A percentile compares a stretch with the other conserved stretches of the same genome.
These are phyloP conservation scores for Aspergillus unguis DNA, from an alignment of 2,329 filamentous ascomycete genomes.

Conservation along the genomic window DNA sequence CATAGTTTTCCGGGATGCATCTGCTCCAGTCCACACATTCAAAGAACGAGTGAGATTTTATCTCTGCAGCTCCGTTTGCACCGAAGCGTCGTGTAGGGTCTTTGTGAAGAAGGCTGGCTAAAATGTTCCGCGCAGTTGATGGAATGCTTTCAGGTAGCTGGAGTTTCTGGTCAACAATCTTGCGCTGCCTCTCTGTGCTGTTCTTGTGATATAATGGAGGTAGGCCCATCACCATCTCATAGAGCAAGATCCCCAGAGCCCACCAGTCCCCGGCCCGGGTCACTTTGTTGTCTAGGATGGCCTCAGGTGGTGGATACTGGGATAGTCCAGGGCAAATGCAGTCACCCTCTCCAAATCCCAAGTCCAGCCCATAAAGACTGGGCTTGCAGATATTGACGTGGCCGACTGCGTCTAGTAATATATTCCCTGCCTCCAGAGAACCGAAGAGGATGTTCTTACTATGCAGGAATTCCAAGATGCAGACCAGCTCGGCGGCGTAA, in stretches of 20 bases:
- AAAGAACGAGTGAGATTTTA: constrained; percentile 13
- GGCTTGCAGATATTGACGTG: background rate
- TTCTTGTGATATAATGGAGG: background rate
- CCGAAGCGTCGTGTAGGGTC: constrained; percentile 6
- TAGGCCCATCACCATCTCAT: background rate
- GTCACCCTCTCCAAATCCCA: background rate
- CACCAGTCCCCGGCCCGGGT: background rate
- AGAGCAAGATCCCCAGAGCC: background rate
- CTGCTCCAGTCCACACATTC: constrained; percentile 5
- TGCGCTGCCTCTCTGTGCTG: background rate
- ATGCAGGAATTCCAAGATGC: background rate
- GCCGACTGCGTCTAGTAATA: background rate
- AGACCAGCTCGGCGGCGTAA: background rate
- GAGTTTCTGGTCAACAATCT: background rate
- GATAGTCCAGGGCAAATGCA: background rate
- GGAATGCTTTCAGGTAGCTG: background rate
- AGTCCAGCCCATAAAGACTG: background rate
- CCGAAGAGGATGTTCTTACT: background rate
- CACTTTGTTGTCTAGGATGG: background rate
- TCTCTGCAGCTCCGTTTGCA: constrained; percentile 6
- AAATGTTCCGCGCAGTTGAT: background rate
- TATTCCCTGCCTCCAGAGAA: background rate
- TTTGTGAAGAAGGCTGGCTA: constrained; percentile 10
- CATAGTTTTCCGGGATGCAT: constrained; percentile 4
- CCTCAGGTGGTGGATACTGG: background rate